Base-by-base conservation (phyloP, 768 basidiomycete species). In the Stropharia rugosoannulata region DNA sequence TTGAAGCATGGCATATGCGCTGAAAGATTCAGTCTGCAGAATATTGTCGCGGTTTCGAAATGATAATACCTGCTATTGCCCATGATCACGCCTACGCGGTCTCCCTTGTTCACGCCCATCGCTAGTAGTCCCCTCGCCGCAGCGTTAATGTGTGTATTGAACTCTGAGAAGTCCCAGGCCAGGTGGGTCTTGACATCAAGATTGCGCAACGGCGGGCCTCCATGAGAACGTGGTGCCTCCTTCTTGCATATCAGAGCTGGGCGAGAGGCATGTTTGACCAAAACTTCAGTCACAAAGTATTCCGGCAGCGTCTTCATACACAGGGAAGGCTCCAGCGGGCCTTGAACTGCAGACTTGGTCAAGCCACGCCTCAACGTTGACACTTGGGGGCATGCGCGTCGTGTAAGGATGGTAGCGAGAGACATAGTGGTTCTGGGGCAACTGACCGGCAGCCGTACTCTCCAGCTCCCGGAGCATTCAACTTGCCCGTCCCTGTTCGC, bases 11-110 rank as follows among this genome's bases (percentile, higher is more conserved):
- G 90, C 90, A 66, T 94, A 94, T 15, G 89, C 76, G 64, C 90
- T 92, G 58, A 29, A 42, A 53, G 29, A 46, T 6, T 19, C 41
- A 32, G 48, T 46, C 9, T 32, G 51, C 25, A 6, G 12, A 39
- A 50, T 11, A 18, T 12, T 5, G 6, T 9, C 16, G 5, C 22
- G 15, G 3, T 15, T 11, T 29, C 12, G 29, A 3, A 46, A 4
- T 27, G 25, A 18, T 59, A 73, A 36, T 59, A 89, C 91, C 91
- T 93, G 56, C 82, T 89, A 58, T 93, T 94, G 4, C 90, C 91
- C 90, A 93, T 90, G 38, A 93, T 70, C 6, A 91, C 87, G 0
- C 80, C 92, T 18, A 93, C 84, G 7, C 91, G 76, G 60, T 92
- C 89, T 0, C 92, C 91, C 65, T 81, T 87, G 66, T 74, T 71